Conservation (phyloP, 257 asterid genomes). For the Paraleonurus japonicus region DNA sequence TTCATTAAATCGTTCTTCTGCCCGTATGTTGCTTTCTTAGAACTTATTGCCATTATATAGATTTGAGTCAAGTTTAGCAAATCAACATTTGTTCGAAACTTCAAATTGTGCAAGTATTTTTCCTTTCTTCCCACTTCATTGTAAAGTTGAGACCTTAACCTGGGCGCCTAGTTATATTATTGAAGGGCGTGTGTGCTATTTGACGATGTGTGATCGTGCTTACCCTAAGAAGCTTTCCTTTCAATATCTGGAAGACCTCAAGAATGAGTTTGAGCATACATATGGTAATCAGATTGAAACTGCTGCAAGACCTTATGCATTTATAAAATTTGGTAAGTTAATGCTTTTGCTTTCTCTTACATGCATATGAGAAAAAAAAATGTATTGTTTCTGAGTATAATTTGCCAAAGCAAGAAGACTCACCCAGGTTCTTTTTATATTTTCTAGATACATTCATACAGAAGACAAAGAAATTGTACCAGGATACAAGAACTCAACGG, state of each 20-base stretch:
- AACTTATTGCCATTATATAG: not conserved
- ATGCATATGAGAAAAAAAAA: not conserved
- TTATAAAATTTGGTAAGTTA: constrained; percentile 81
- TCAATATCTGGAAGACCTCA: constrained; percentile 93
- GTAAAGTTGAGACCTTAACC: constrained; percentile 48
- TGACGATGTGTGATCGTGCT: constrained; percentile 93
- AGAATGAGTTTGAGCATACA: constrained; percentile 84
- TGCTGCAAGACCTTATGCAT: constrained; percentile 98
- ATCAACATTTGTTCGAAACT: not conserved
- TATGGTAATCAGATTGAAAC: constrained; percentile 91
- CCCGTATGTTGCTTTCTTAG: constrained; percentile 8
- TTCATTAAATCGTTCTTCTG: not conserved
- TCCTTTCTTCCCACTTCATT: not conserved
- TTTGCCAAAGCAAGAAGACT: not conserved
- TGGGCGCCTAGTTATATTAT: constrained; percentile 64
- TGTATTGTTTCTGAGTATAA: constrained; percentile 16
- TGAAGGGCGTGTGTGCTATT: constrained; percentile 88
- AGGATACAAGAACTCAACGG: constrained; percentile 93
- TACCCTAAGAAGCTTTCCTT: constrained; percentile 94
- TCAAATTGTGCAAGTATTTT: constrained; percentile 3
- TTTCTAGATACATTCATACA: constrained; percentile 80
- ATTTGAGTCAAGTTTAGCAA: not conserved
- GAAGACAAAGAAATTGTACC: constrained; percentile 88
- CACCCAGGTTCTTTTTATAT: constrained; percentile 17
- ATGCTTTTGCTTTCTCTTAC: constrained; percentile 16